phyloP scores from a whole-genome alignment of 176 grass and related monocot species.

The Urochloa ruziziensis region DNA sequence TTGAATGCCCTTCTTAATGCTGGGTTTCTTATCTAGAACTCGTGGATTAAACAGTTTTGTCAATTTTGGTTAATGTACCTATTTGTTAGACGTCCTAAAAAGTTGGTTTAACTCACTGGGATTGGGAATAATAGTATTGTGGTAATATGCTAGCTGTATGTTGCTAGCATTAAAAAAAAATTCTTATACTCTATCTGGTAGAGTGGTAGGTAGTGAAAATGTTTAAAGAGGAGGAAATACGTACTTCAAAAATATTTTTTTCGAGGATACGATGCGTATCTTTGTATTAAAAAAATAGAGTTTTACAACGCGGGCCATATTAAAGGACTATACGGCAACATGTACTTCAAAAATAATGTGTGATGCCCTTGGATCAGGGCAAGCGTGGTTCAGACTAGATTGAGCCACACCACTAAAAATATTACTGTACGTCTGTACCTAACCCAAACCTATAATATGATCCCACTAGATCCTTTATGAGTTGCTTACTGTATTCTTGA shows the following conservation, averaged over 20 bases:
- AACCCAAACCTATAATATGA: neutral
- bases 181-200: neutral
- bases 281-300: too few relatives aligned
- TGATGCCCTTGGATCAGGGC: neutral
- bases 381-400: neutral
- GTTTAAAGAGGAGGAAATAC: neutral
- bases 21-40: neutral
- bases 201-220: neutral
- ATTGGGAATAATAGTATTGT: neutral
- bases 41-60: neutral
- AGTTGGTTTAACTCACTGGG: neutral
- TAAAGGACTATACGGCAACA: too few relatives aligned
- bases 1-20: neutral
- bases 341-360: neutral
- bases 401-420: neutral
- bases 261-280: too few relatives aligned
- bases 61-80: neutral
- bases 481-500: neutral
- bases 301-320: too few relatives aligned
- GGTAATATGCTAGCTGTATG: neutral
- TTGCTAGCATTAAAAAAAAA: neutral
- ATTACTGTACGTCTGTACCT: neutral
- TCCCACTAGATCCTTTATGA: neutral
- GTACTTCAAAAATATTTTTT: too few relatives aligned
- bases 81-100: neutral